A percentile compares a stretch with the other conserved stretches of the same genome.
Evolutionary conservation across 768 basidiomycete species (phyloP).

Genomic region (Rhodotorula kratochvilovae): DNA sequence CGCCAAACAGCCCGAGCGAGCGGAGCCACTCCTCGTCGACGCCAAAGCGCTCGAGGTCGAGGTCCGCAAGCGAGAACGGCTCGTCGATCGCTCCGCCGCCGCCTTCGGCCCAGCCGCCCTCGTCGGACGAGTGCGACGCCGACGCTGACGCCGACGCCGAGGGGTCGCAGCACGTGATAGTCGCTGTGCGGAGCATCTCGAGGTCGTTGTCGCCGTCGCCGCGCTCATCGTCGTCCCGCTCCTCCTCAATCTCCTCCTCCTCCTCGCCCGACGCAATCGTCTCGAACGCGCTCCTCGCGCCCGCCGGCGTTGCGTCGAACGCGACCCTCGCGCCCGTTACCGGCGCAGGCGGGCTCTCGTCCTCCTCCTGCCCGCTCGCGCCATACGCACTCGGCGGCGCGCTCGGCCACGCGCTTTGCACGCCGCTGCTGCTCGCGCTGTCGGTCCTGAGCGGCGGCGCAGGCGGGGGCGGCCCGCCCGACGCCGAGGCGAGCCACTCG

Average conservation of each 20-base stretch:
- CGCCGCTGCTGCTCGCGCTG: background rate
- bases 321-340: too few species aligned
- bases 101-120: background rate
- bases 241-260: too few species aligned
- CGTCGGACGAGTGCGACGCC: background rate
- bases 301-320: background rate
- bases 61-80: slow-evolving; percentile 7
- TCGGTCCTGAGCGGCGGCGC: too few species aligned
- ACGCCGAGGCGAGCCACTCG: slow-evolving; percentile 28
- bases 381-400: background rate
- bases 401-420: background rate
- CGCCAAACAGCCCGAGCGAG: background rate
- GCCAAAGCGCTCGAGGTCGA: slow-evolving; percentile 26
- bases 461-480: background rate
- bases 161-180: slow-evolving; percentile 11
- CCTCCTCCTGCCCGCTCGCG: background rate
- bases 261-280: background rate
- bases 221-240: background rate
- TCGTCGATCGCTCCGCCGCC: background rate
- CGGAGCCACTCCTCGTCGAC: slow-evolving; percentile 26
- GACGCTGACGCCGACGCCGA: background rate
- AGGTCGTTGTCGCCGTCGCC: background rate
- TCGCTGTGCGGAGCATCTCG: slow-evolving; percentile 15
- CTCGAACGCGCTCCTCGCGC: background rate
- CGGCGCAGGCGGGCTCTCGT: background rate